Evolutionary conservation across 768 basidiomycete genomes (phyloP), one percentile per base, ranked within the genome.

Genomic region (Cystobasidium ongulense): DNA sequence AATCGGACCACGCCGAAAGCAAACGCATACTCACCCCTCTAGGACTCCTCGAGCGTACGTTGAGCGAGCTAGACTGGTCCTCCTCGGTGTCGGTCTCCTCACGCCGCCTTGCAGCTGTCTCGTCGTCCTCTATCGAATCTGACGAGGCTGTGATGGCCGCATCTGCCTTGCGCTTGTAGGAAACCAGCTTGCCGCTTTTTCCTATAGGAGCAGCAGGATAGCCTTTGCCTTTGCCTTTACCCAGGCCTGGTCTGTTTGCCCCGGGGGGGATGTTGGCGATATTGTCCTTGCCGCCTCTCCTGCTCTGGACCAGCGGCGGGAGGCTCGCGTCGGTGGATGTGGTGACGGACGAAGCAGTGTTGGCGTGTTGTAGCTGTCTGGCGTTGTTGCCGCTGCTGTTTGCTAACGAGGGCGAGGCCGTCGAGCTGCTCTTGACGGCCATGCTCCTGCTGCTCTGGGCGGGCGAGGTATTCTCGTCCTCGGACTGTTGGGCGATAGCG

Each of bases 211-310:
- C 10, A 54, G 53, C 10, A 23, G 53, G 7, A 11, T 54, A 23
- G 25, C 57, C 57, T 59, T 21, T 59, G 11, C 57, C 57, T 59
- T 59, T 59, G 21, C 57, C 57, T 29, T 35, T 35, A 5, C 57
- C 57, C 8, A 59, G 29, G 5, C 57, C 57, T 4, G 57, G 57
- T 13, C 29, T 27, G 33, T 59, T 27, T 15, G 33, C 57, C 5
- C 57, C 57, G 11, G 57, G 57, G 21, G 57, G 57, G 3, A 59
- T 29, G 57, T 15, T 59, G 25, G 33, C 25, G 18, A 50, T 50
- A 31, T 29, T 59, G 33, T 59, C 57, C 33, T 59, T 59, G 33
- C 23, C 57, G 33, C 57, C 57, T 59, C 57, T 59, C 33, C 57
- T 59, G 57, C 57, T 59, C 33, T 59, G 57, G 25, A 59, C 57